These are phyloP conservation scores for Aspergillus conjunctus DNA, from an alignment of 495 filamentous ascomycete genomes.

Conservation along the genomic window DNA sequence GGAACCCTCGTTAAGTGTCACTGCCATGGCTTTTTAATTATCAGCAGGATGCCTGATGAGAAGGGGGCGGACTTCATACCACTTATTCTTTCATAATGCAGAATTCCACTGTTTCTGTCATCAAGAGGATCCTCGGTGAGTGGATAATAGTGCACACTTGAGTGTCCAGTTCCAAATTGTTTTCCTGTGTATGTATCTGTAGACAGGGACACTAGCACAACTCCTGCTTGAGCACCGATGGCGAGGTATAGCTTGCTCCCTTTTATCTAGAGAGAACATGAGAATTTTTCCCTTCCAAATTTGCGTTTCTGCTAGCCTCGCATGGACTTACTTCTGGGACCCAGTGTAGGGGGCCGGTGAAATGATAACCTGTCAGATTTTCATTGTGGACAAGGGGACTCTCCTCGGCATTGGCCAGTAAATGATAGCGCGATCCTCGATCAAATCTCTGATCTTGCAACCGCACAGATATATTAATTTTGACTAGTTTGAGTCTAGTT, in stretches of 20 bases:
- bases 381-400: slow-evolving; percentile 20
- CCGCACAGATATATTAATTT: slow-evolving; percentile 25
- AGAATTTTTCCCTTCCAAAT: neutral
- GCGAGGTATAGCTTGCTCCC: slow-evolving; percentile 24
- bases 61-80: slow-evolving; percentile 24
- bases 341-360: slow-evolving; percentile 44
- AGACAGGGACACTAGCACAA: slow-evolving; percentile 31
- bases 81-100: slow-evolving; percentile 36
- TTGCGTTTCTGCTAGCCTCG: neutral
- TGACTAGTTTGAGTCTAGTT: slow-evolving; percentile 35
- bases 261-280: slow-evolving; percentile 24
- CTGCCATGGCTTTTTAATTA: slow-evolving; percentile 32
- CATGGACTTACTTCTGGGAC: slow-evolving; percentile 33
- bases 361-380: slow-evolving; percentile 18
- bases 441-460: slow-evolving; percentile 13
- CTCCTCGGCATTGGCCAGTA: slow-evolving; percentile 18
- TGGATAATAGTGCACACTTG: slow-evolving; percentile 25
- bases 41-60: slow-evolving; percentile 12
- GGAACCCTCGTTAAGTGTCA: slow-evolving; percentile 20
- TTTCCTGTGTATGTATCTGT: slow-evolving; percentile 22
- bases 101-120: slow-evolving; percentile 10
- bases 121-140: slow-evolving; percentile 21
- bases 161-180: neutral
- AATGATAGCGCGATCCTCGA: neutral
- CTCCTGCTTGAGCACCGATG: slow-evolving; percentile 27